phyloP scores from a whole-genome alignment of 148 eudicot genomes.

The Cornus florida region DNA sequence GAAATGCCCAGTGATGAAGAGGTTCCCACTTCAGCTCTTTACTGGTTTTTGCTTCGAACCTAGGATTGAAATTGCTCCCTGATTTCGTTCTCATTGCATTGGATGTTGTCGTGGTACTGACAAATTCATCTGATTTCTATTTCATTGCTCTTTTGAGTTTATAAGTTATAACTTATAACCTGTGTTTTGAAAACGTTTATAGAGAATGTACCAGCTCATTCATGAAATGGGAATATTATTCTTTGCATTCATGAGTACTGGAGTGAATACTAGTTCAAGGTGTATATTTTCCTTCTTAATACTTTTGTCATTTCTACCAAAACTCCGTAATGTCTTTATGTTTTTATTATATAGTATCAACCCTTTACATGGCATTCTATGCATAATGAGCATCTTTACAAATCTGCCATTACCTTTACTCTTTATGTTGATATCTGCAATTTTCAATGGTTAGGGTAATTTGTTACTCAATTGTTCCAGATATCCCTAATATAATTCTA shows the following conservation, averaged over 20 bases:
- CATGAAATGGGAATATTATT: constrained; percentile 11
- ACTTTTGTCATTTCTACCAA: too few relatives aligned
- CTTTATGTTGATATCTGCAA: too few relatives aligned
- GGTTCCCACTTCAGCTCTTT: constrained; percentile 94
- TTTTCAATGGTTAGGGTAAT: too few relatives aligned
- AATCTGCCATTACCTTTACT: too few relatives aligned
- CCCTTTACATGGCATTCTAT: too few relatives aligned
- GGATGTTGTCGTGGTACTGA: neutral
- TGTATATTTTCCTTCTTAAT: too few relatives aligned
- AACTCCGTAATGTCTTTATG: too few relatives aligned
- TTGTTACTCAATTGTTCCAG: too few relatives aligned
- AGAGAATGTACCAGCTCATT: constrained; percentile 17
- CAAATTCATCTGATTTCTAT: neutral
- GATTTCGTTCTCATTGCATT: constrained; percentile 13
- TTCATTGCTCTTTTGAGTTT: neutral
- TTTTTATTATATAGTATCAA: too few relatives aligned
- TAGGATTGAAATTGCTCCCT: constrained; percentile 76
- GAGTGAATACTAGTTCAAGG: neutral
- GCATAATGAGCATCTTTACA: too few relatives aligned
- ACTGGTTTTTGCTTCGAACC: constrained; percentile 97
- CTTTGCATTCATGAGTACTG: constrained; percentile 7
- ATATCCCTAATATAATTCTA: too few relatives aligned
- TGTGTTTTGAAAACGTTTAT: neutral
- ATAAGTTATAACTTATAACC: neutral
- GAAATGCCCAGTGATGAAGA: constrained; percentile 83